Evolutionary conservation across 1,284 basidiomycete genomes (phyloP).

Genomic region (Moesziomyces antarcticus): DNA sequence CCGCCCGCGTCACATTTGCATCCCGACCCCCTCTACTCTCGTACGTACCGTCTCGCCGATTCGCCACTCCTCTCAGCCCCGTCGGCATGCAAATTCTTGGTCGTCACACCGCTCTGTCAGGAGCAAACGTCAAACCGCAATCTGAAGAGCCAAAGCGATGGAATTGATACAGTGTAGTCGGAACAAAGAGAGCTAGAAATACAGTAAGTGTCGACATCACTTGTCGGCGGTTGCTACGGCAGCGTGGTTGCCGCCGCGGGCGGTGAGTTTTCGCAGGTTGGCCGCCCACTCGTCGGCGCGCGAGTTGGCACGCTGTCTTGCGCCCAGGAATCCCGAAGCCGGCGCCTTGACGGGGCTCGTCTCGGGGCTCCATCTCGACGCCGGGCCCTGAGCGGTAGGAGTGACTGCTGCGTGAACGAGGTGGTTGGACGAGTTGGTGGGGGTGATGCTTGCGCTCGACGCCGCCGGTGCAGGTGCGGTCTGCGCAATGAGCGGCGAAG

Average conservation of each 20-base stretch:
- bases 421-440: conserved; percentile 38
- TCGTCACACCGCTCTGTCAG: no score
- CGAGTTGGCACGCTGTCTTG: conserved; percentile 30
- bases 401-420: conserved; percentile 3
- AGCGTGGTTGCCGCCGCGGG: conserved; percentile 2
- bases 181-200: not conserved
- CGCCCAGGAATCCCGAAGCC: not conserved
- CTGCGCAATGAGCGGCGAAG: conserved; percentile 22
- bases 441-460: conserved; percentile 24
- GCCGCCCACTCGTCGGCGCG: conserved; percentile 46
- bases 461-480: not conserved
- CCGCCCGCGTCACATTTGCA: no score
- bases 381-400: not conserved
- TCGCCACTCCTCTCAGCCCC: no score
- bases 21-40: no score
- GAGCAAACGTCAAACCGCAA: no score
- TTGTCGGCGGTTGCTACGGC: no score
- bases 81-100: no score
- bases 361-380: conserved; percentile 30
- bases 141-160: not conserved
- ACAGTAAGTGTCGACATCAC: not conserved
- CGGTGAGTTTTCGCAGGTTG: conserved; percentile 20
- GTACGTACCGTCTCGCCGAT: no score
- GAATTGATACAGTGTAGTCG: not conserved
- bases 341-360: conserved; percentile 11